Evolutionary conservation across 768 basidiomycete species (phyloP).

Genomic region (Tylopilus sp.): DNA sequence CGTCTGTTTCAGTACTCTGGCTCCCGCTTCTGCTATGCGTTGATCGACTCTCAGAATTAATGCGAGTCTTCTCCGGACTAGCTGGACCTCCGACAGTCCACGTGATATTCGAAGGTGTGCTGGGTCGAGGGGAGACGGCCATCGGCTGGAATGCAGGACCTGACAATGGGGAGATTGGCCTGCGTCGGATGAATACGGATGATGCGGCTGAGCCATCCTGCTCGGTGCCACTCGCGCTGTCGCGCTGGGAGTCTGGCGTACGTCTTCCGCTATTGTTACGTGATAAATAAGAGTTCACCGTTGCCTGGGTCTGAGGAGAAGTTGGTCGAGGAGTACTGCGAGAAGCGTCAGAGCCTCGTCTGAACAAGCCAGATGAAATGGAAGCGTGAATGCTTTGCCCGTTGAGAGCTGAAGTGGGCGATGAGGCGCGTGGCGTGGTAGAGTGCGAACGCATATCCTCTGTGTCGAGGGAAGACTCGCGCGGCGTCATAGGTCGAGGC

Average conservation of each 20-base stretch:
- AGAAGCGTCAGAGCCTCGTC: slow-evolving; percentile 58
- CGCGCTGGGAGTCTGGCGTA: slow-evolving; percentile 54
- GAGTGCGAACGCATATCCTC: slow-evolving; percentile 73
- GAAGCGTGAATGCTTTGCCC: slow-evolving; percentile 37
- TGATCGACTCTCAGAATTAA: slow-evolving; percentile 28
- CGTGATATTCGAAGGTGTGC: slow-evolving; percentile 73
- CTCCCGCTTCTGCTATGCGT: slow-evolving; percentile 58
- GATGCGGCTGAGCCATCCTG: slow-evolving; percentile 48
- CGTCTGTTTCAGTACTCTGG: slow-evolving; percentile 41
- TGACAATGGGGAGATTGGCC: slow-evolving; percentile 73
- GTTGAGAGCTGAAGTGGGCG: slow-evolving; percentile 45
- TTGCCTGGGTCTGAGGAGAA: slow-evolving; percentile 41
- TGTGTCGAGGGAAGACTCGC: slow-evolving; percentile 56
- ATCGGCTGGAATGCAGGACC: slow-evolving; percentile 58
- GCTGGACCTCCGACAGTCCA: slow-evolving; percentile 50
- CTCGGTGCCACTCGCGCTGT: slow-evolving; percentile 33
- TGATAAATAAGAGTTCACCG: slow-evolving; percentile 46
- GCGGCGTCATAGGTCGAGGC: slow-evolving; percentile 90
- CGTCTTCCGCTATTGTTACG: slow-evolving; percentile 62
- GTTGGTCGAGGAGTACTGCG: slow-evolving; percentile 45
- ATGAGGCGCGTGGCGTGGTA: slow-evolving; percentile 74
- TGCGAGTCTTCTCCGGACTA: slow-evolving; percentile 31
- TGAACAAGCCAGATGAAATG: slow-evolving; percentile 37
- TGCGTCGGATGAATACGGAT: slow-evolving; percentile 51
- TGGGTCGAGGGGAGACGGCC: slow-evolving; percentile 46